A percentile compares a stretch with the other conserved stretches of the same genome.
Evolutionary conservation across 2,329 filamentous ascomycete genomes (phyloP).

Genomic region (Aspergillus puulaauensis): DNA sequence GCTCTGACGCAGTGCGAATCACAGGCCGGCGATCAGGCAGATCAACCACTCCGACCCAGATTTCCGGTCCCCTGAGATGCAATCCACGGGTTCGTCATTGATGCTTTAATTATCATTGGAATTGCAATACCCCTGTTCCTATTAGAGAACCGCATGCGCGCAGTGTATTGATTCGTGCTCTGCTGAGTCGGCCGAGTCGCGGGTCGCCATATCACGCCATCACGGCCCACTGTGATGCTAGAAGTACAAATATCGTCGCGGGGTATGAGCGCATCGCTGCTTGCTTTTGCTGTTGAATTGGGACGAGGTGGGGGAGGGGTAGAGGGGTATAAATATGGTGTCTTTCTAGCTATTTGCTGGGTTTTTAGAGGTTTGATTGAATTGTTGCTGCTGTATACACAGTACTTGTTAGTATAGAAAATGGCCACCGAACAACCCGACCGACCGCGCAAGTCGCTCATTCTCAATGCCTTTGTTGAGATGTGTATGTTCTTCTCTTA

Average conservation of each 20-base stretch:
- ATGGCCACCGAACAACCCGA: background rate
- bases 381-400: background rate
- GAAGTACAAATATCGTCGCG: background rate
- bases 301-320: background rate
- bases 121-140: too few species aligned
- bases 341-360: background rate
- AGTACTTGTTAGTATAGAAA: background rate
- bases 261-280: background rate
- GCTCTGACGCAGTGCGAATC: background rate
- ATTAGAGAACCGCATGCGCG: too few species aligned
- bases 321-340: background rate
- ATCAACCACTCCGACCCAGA: background rate
- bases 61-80: background rate
- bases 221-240: conserved; percentile 36
- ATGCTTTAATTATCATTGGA: background rate
- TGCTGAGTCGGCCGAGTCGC: background rate
- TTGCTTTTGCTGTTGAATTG: background rate
- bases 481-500: conserved; percentile 39
- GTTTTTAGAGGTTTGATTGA: too few species aligned
- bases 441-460: conserved; percentile 44
- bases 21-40: background rate
- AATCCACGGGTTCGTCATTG: background rate
- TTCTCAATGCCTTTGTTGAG: conserved; percentile 53
- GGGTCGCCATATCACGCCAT: conserved; percentile 31
- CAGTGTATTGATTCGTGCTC: background rate